These are phyloP conservation scores for Leptographium lundbergii DNA, from an alignment of 2,329 filamentous ascomycete species.

Conservation along the genomic window DNA sequence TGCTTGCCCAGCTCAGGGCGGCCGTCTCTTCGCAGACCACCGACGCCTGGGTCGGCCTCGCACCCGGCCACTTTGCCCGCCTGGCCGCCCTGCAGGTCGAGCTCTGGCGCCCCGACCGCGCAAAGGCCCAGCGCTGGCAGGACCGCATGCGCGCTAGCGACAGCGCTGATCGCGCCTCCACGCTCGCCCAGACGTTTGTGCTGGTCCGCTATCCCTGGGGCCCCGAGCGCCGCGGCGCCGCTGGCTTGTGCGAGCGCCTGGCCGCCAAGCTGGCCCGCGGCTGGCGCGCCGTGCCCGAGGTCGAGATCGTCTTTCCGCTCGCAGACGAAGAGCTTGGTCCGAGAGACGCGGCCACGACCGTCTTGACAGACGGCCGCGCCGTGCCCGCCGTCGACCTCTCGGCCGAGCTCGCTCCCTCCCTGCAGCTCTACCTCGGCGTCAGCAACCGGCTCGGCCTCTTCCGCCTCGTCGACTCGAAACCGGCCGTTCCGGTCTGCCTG, in stretches of 20 bases:
- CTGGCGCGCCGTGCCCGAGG: conserved; percentile 38
- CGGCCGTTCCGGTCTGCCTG: conserved; percentile 12
- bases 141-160: conserved; percentile 9
- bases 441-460: conserved; percentile 56
- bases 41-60: conserved; percentile 56
- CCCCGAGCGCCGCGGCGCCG: conserved; percentile 23
- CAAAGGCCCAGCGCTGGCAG: conserved; percentile 33
- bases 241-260: conserved; percentile 27
- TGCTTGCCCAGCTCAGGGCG: conserved; percentile 58
- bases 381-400: conserved; percentile 43
- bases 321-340: background rate
- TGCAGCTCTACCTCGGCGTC: conserved; percentile 53
- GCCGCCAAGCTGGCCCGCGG: conserved; percentile 40
- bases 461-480: conserved; percentile 42
- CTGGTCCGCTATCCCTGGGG: conserved; percentile 55
- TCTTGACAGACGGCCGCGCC: conserved; percentile 51
- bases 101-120: conserved; percentile 56
- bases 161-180: conserved; percentile 24
- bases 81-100: conserved; percentile 58
- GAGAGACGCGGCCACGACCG: conserved; percentile 22
- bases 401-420: conserved; percentile 45
- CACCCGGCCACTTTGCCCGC: conserved; percentile 53
- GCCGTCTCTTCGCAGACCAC: conserved; percentile 34
- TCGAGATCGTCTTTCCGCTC: conserved; percentile 55
- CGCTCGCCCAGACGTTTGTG: conserved; percentile 42